Evolutionary conservation across 805 yeast genomes (phyloP), one percentile per base, ranked within the genome.

Genomic region (Naumovozyma castellii): DNA sequence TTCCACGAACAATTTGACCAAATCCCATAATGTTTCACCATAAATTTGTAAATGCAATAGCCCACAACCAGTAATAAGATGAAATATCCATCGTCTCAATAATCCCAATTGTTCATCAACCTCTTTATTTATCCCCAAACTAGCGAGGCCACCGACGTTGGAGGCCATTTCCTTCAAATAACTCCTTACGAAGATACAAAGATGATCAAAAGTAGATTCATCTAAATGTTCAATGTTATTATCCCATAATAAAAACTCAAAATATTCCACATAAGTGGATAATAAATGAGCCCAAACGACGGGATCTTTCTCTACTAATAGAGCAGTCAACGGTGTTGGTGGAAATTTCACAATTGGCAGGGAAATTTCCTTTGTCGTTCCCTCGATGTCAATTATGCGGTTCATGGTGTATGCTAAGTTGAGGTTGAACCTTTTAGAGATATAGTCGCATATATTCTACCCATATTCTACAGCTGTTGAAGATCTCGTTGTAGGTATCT

Each of bases 251-350:
- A 82, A 56, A 42, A 65, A 72, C 41, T 71, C 65, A 48, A 77
- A 70, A 16, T 76, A 63, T 14, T 53, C 57, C 40, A 81, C 74
- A 57, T 80, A 83, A 3, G 74, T 73, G 47, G 80, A 84, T 14
- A 83, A 59, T 16, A 80, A 60, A 55, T 81, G 86, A 3, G 73
- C 80, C 87, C 90, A 83, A 6, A 83, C 83, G 17, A 83, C 87
- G 0, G 94, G 94, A 54, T 83, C 94, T 44, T 76, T 82, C 53
- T 83, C 92, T 5, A 80, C 78, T 54, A 83, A 64, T n/a, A 85
- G 76, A 0, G 88, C 82, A 28, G 92, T 66, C 19, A 83, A 68
- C 44, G 73, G 73, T 61, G 82, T 81, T 1, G 88, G 87, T 6
- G 92, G 92, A 43, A 76, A 83, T 18, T 73, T 71, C 15, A 83